Evolutionary conservation across 2,329 filamentous ascomycete species (phyloP), one percentile per base, ranked within the genome.

Genomic region (Penicillium sp.): DNA sequence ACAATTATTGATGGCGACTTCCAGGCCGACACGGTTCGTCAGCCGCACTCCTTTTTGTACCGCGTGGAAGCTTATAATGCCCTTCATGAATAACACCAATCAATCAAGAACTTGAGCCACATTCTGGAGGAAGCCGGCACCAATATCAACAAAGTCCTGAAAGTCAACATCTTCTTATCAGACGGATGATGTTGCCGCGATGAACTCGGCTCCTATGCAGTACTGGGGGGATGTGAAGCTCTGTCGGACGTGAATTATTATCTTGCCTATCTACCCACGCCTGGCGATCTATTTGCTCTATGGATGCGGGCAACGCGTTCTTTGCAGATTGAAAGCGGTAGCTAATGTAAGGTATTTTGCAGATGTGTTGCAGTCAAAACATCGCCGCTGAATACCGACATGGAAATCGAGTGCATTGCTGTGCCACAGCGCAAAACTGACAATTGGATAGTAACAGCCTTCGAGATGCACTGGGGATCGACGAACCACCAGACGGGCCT

Each of bases 371-470:
- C 90, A 5, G 92, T 95, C 60, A 92, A 94, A 81, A 85, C 89
- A 64, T 81, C 96, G 59, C 91, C 91, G 56, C 90, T 92, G 81
- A 85, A 86, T 51, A 90, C 91, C 39, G 86, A 90, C 54, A 85
- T 96, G 23, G 91, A 95, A 81, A 94, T 96, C 70, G 90, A 96
- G 81, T 89, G 85, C 70, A 88, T 94, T 78, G 90, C 90, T 51
- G 79, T 88, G 50, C 80, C 85, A 71, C 42, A 41, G 26, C 1
- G 6, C 5, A 6, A 4, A n/a, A 7, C 3, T 7, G n/a, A 16
- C 16, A 36, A 2, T 7, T 15, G 33, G 6, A 36, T 6, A 16
- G n/a, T 8, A 16, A 18, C 3, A 7, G 9, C 24, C 24, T 26
- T 26, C 5, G 4, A 26, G 6, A 26, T 26, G 5, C 24, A 26